Evolutionary conservation across 257 asterid genomes (phyloP).

Genomic region (Solanum megistacrolobum): DNA sequence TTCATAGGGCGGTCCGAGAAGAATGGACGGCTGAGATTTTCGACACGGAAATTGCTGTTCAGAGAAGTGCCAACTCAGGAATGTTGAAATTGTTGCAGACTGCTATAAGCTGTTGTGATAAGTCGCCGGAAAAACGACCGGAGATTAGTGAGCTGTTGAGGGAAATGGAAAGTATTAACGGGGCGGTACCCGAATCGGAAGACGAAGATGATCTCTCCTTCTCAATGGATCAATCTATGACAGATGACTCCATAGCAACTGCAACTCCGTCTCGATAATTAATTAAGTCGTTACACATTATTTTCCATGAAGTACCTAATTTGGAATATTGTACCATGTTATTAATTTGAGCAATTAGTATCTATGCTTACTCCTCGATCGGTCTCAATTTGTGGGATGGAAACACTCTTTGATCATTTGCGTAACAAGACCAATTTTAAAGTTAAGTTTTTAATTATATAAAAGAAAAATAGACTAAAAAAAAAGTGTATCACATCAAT

Average conservation of each 20-base stretch:
- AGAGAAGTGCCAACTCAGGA: constrained; percentile 52
- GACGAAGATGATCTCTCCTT: constrained; percentile 35
- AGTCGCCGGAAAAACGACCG: constrained; percentile 56
- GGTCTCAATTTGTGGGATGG: neutral
- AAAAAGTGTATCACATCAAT: too few species aligned
- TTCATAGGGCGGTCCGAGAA: constrained; percentile 70
- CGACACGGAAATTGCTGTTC: constrained; percentile 60
- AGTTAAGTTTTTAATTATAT: too few species aligned
- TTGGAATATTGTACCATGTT: neutral
- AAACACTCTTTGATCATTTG: neutral
- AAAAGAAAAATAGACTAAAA: too few species aligned
- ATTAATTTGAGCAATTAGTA: neutral
- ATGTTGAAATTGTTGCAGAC: constrained; percentile 57
- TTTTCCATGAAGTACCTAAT: neutral
- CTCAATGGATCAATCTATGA: constrained; percentile 46
- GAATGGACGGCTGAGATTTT: constrained; percentile 95
- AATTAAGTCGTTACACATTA: neutral
- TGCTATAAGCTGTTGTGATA: constrained; percentile 58
- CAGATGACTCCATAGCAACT: constrained; percentile 42
- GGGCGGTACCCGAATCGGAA: constrained; percentile 23
- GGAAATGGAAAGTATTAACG: constrained; percentile 50
- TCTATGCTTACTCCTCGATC: neutral
- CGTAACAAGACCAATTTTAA: neutral
- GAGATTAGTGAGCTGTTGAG: constrained; percentile 38
- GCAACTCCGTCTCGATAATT: constrained; percentile 16